Percentiles rank a stretch among this genome's conserved stretches.
Evolutionary conservation across 2,329 filamentous ascomycete genomes (phyloP).

Genomic region (Xenosphaeropsis pyriputrescens): DNA sequence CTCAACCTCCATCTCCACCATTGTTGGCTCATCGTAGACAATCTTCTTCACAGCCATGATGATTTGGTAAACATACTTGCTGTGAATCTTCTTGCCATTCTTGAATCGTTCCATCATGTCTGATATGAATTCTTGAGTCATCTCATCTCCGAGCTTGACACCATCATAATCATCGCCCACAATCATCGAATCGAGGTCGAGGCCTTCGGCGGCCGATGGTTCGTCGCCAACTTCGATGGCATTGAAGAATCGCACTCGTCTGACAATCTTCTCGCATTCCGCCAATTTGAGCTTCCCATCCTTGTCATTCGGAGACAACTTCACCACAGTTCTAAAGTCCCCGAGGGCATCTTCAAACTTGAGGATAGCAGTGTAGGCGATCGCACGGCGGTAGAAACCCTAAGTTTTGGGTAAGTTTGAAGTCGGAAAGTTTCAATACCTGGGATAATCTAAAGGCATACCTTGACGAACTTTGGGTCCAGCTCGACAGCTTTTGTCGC

Average conservation of each 20-base stretch:
- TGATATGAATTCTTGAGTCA: conserved; percentile 94
- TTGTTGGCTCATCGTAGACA: conserved; percentile 83
- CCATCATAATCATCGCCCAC: conserved; percentile 83
- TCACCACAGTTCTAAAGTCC: conserved; percentile 85
- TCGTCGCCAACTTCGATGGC: conserved; percentile 90
- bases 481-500: conserved; percentile 84
- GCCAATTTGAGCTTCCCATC: conserved; percentile 82
- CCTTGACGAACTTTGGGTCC: conserved; percentile 80
- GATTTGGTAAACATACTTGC: conserved; percentile 97
- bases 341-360: conserved; percentile 75
- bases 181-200: conserved; percentile 74
- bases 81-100: conserved; percentile 84
- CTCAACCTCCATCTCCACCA: conserved; percentile 84
- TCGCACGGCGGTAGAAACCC: conserved; percentile 89
- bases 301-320: conserved; percentile 75
- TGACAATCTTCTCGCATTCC: conserved; percentile 90
- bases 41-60: conserved; percentile 80
- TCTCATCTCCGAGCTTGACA: conserved; percentile 58
- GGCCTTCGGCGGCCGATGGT: conserved; percentile 78
- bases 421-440: background rate
- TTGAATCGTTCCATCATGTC: conserved; percentile 97
- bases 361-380: conserved; percentile 83
- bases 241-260: conserved; percentile 81
- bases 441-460: conserved; percentile 21
- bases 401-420: conserved; percentile 19